Conservation (phyloP, 495 filamentous ascomycete species). For the Cladorrhinum samala region DNA sequence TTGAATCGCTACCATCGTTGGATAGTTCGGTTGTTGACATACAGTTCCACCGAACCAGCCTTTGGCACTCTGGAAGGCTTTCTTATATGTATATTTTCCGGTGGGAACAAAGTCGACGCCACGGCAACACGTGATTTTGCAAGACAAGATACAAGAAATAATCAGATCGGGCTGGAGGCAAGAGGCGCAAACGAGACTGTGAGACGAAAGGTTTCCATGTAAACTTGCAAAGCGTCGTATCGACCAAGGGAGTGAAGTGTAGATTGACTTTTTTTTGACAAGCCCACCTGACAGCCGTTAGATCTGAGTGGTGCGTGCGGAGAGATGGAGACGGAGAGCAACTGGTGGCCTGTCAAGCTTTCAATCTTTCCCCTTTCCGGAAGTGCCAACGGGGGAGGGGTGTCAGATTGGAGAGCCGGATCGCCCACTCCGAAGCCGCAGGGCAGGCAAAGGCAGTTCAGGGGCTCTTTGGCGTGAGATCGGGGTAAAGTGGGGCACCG, state of each 20-base stretch:
- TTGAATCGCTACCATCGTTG: slow-evolving; percentile 2
- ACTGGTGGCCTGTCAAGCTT: too few species aligned
- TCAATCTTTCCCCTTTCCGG: background rate
- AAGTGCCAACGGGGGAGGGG: background rate
- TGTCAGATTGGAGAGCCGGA: background rate
- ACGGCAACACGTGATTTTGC: too few species aligned
- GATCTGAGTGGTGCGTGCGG: too few species aligned
- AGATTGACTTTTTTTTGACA: background rate
- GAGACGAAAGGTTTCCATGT: too few species aligned
- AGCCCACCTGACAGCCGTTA: background rate
- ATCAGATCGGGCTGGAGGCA: too few species aligned
- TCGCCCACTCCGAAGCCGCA: background rate
- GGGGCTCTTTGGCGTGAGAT: background rate
- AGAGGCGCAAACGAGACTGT: too few species aligned
- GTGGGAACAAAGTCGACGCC: background rate
- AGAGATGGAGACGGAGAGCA: too few species aligned
- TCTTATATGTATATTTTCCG: background rate
- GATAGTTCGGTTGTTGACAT: slow-evolving; percentile 6
- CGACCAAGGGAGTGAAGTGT: too few species aligned
- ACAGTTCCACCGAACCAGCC: background rate
- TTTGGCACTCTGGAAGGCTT: background rate
- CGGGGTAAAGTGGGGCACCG: background rate
- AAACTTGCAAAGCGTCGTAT: too few species aligned
- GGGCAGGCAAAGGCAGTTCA: background rate
- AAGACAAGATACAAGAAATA: too few species aligned